A percentile compares a stretch with the other conserved stretches of the same genome.
These are phyloP conservation scores for Aphanomyces cochlioides DNA, from an alignment of 352 stramenopile species.

Conservation along the genomic window DNA sequence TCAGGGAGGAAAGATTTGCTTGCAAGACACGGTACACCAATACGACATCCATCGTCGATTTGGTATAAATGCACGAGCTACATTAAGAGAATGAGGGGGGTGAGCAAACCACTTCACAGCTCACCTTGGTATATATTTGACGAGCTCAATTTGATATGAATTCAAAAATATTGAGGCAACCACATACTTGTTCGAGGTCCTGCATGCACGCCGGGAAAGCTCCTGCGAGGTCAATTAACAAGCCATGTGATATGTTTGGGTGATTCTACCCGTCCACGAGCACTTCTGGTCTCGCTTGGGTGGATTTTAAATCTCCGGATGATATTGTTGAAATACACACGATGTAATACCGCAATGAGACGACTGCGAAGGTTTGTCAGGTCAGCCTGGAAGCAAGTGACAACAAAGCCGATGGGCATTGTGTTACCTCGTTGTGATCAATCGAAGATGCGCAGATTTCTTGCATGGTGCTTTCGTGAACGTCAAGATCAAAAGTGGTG, in stretches of 20 bases:
- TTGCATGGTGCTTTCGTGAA: constrained; percentile 2
- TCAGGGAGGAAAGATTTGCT: neutral
- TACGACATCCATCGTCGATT: neutral
- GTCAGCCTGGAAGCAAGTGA: neutral
- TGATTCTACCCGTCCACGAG: constrained; percentile 13
- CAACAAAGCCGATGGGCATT: neutral
- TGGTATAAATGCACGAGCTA: neutral
- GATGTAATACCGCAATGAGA: neutral
- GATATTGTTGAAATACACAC: neutral
- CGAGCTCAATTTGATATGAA: no score
- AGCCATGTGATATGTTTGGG: neutral
- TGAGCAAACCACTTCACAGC: no score
- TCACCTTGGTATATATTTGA: no score
- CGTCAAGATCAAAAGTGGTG: neutral
- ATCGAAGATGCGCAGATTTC: constrained; percentile 6
- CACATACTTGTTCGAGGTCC: no score
- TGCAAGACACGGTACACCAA: neutral
- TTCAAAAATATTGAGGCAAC: no score
- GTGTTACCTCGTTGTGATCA: constrained; percentile 2
- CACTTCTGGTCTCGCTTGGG: neutral
- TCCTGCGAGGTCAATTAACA: no score
- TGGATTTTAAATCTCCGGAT: constrained; percentile 12
- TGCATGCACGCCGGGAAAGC: no score
- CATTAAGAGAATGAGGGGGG: neutral
- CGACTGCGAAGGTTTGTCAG: neutral